Conservation (phyloP, 2,329 filamentous ascomycete species). For the Fusarium goolgardi region DNA sequence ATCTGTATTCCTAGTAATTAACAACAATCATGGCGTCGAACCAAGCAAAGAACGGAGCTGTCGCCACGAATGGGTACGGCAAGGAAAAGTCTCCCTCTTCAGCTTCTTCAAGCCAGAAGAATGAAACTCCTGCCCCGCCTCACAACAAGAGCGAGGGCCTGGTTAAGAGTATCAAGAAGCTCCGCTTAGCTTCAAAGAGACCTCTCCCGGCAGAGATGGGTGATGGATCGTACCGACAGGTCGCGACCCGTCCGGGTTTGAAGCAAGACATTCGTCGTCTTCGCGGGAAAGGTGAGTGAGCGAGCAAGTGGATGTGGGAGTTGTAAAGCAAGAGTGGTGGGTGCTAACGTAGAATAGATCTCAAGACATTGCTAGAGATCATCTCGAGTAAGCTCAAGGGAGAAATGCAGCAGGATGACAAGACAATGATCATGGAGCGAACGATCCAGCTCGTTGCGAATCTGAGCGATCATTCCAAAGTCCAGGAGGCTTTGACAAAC, state of each 20-base stretch:
- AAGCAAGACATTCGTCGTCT: constrained; percentile 43
- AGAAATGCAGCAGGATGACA: constrained; percentile 74
- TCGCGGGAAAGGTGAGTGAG: constrained; percentile 31
- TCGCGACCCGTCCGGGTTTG: constrained; percentile 57
- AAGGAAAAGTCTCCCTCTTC: constrained; percentile 27
- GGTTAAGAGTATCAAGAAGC: constrained; percentile 48
- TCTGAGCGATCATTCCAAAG: constrained; percentile 71
- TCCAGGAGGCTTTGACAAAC: constrained; percentile 72
- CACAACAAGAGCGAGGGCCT: constrained; percentile 44
- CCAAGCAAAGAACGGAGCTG: constrained; percentile 42
- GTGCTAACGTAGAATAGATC: constrained; percentile 58
- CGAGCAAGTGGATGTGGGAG: too few species aligned
- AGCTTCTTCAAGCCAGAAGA: constrained; percentile 7
- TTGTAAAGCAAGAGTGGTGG: neutral
- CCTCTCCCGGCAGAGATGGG: constrained; percentile 73
- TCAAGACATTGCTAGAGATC: constrained; percentile 71
- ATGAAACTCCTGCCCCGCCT: constrained; percentile 10
- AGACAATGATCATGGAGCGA: constrained; percentile 80
- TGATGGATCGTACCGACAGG: constrained; percentile 67
- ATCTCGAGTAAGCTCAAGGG: constrained; percentile 73
- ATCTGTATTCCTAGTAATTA: neutral
- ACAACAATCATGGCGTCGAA: constrained; percentile 40
- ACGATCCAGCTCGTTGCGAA: constrained; percentile 76
- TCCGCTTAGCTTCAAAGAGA: constrained; percentile 63
- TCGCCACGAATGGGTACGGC: constrained; percentile 38